Base-by-base conservation (phyloP, 148 eudicot genomes). In the Bassia scoparia region DNA sequence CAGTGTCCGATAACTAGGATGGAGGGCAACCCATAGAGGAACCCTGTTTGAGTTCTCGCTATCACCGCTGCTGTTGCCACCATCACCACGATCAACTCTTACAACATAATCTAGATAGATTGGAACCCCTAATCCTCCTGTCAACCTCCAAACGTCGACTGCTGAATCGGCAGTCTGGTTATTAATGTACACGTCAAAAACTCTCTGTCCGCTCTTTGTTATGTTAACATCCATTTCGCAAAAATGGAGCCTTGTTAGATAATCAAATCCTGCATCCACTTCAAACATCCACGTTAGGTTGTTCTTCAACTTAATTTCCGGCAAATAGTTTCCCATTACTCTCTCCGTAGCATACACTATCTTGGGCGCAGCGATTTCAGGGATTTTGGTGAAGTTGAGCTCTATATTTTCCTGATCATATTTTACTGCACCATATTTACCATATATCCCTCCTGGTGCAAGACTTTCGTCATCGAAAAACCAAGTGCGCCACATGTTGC, bases 251-350 rank as follows among this genome's bases (percentile, higher is more conserved):
- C 91, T 71, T 14, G 85, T 71, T 49, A 84, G 58, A 23, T 85
- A 87, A 33, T 30, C 16, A 69, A 87, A 87, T 26, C 87, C 87
- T 1, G 81, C 58, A 48, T 87, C 87, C 18, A 87, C 84, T 0
- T 78, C 30, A 55, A 83, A 65, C 43, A 2, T 44, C 86, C 86
- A 86, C 6, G 77, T 86, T 1, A 77, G 27, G 44, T 75, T 80
- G 10, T 10, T 31, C 0, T 20, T 68, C 5, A 29, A 17, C 17
- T 37, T 69, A 3, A 71, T 3, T 1, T 12, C 24, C 0, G 46
- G 9, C 10, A 6, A 2, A 3, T 29, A 0, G 0, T 23, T 23
- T 0, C 73, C 80, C 76, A 77, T 58, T 0, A 2, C 10, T 72
- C 87, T 75, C 0, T 58, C 9, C 8, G 81, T 78, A 26, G 13